Conservation (phyloP, 169 alveolate genomes). For the Plasmodium sp. region DNA sequence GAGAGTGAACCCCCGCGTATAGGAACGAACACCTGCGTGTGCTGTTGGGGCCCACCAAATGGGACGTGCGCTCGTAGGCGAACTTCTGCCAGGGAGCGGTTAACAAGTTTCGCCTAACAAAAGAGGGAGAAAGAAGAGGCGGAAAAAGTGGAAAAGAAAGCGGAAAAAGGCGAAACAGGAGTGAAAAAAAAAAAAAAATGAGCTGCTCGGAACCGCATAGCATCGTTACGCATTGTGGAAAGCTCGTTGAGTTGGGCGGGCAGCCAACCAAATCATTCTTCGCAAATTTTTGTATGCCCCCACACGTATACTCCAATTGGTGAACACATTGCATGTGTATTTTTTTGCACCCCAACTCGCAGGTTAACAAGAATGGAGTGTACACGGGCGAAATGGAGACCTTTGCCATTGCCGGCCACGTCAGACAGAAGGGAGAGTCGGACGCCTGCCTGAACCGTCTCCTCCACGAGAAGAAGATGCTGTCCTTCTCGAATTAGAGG, state of each 20-base stretch:
- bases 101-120: background rate
- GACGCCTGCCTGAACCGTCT: constrained; percentile 95
- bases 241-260: background rate
- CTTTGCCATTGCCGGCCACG: constrained; percentile 92
- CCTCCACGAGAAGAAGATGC: constrained; percentile 90
- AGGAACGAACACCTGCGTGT: background rate
- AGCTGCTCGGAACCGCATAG: background rate
- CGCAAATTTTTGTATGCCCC: background rate
- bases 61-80: background rate
- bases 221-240: background rate
- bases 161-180: too few relatives aligned
- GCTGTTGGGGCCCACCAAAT: background rate
- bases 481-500: constrained; percentile 85
- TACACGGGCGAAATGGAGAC: constrained; percentile 89
- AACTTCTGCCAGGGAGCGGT: background rate
- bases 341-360: constrained; percentile 83
- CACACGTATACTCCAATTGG: background rate
- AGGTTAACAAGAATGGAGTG: constrained; percentile 91
- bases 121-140: background rate
- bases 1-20: background rate
- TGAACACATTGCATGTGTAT: constrained; percentile 78
- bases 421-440: constrained; percentile 94
- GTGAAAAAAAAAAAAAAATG: background rate
- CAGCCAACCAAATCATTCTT: background rate
- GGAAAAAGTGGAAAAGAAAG: too few relatives aligned